phyloP scores from a whole-genome alignment of 192 early-diverging fungal genomes.

The Cladochytrium replicatum region DNA sequence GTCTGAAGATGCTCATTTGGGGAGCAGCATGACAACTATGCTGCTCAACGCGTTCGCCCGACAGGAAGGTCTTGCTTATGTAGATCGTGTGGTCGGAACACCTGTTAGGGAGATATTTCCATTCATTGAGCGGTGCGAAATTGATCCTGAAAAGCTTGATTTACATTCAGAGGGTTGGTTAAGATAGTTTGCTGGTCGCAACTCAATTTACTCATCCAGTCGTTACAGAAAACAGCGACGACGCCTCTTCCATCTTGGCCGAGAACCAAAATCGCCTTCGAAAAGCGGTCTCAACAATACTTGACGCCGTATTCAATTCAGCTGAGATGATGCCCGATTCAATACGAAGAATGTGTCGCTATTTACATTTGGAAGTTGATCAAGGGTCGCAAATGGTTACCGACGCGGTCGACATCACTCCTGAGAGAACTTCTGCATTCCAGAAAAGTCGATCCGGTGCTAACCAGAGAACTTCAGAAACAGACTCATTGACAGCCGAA shows the following conservation, averaged over 20 bases:
- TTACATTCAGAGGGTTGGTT: slow-evolving; percentile 4
- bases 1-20: slow-evolving; percentile 3
- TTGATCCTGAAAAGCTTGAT: slow-evolving; percentile 25
- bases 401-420: no score
- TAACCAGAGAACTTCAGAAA: no score
- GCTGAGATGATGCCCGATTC: slow-evolving; percentile 12
- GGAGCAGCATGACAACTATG: slow-evolving; percentile 29
- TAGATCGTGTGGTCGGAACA: slow-evolving; percentile 12
- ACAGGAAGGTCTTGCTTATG: slow-evolving; percentile 22
- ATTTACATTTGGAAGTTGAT: slow-evolving; percentile 5
- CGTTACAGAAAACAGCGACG: background rate
- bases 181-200: background rate
- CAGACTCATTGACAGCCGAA: no score
- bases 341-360: slow-evolving; percentile 17
- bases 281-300: slow-evolving; percentile 9
- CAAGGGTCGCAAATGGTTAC: no score
- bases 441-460: no score
- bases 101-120: slow-evolving; percentile 18
- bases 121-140: slow-evolving; percentile 26
- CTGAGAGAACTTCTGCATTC: no score
- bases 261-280: slow-evolving; percentile 18
- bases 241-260: slow-evolving; percentile 1
- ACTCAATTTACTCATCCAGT: background rate
- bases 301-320: slow-evolving; percentile 12
- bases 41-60: slow-evolving; percentile 30